Percentiles rank a stretch among this genome's conserved stretches.
Conservation (phyloP, 805 yeast species). For the Ogataea ramenticola region DNA sequence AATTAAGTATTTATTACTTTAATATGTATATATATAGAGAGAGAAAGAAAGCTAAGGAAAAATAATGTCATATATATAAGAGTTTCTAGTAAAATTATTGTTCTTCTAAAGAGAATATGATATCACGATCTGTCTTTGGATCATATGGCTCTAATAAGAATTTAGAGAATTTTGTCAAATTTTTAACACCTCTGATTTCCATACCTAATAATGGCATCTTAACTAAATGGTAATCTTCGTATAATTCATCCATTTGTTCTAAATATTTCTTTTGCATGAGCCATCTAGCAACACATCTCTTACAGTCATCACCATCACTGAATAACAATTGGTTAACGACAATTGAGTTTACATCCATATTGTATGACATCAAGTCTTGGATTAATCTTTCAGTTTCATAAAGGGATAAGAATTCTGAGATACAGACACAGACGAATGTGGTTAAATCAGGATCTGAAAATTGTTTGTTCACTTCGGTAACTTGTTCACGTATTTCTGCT, state of each 20-base stretch:
- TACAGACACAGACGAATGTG: slow-evolving; percentile 94
- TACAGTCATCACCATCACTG: slow-evolving; percentile 79
- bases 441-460: slow-evolving; percentile 95
- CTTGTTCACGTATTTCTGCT: slow-evolving; percentile 72
- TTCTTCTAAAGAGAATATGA: slow-evolving; percentile 50
- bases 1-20: no score
- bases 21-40: background rate
- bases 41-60: no score
- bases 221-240: slow-evolving; percentile 94
- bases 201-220: slow-evolving; percentile 92
- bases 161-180: slow-evolving; percentile 75
- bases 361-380: slow-evolving; percentile 89
- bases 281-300: slow-evolving; percentile 87
- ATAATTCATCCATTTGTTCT: slow-evolving; percentile 91
- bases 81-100: slow-evolving; percentile 12
- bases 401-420: slow-evolving; percentile 90
- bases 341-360: slow-evolving; percentile 94
- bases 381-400: slow-evolving; percentile 98
- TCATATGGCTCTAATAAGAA: slow-evolving; percentile 74
- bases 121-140: slow-evolving; percentile 49
- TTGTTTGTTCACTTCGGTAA: slow-evolving; percentile 85
- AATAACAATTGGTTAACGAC: slow-evolving; percentile 90
- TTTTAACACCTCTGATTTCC: slow-evolving; percentile 90
- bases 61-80: no score
- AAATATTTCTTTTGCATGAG: slow-evolving; percentile 93